Evolutionary conservation across 768 basidiomycete genomes (phyloP), one percentile per base, ranked within the genome.

Genomic region (Leccinum subgranulosum): DNA sequence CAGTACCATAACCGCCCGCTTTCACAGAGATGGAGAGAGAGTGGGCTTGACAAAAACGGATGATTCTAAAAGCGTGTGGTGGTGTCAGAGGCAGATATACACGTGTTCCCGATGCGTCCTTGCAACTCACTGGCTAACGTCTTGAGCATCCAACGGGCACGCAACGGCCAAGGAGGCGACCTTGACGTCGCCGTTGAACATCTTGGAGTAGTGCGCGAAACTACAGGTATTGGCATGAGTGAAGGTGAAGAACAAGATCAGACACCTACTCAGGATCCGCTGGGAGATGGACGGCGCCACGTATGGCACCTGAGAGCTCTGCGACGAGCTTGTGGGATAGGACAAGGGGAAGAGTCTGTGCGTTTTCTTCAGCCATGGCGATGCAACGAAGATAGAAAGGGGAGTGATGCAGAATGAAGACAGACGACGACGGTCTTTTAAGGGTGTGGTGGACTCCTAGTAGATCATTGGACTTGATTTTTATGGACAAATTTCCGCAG

Each of bases 1-100:
- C 91, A 1, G 90, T 94, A 6, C 93, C 94, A 67, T 90, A 94
- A 0, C 94, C 94, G 25, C 94, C 94, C 1, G 91, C 89, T 69
- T 92, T 94, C 64, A 94, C 81, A 9, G 91, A 93, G 6, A 88
- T 82, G 10, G 87, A 84, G 3, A 95, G 75, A 0, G 74, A 73
- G 66, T 93, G 79, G 54, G 84, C 82, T n/a, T 69, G 73, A 67
- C 92, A 94, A 71, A 95, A 94, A 12, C 80, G 62, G 56, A 96
- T 72, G 55, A 84, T 77, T 64, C 90, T 92, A 5, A 55, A 57
- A 56, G 31, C 27, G 33, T 41, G 41, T 12, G 9, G 6, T 27
- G 47, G 47, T 25, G 47, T 62, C 34, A 56, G 60, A 61, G 46
- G 53, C 36, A 28, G 11, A 34, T 53, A 36, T 51, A 51, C 51